A percentile compares a stretch with the other conserved stretches of the same genome.
phyloP scores from a whole-genome alignment of 2,329 filamentous ascomycete genomes.

The Trichoderma sp. region DNA sequence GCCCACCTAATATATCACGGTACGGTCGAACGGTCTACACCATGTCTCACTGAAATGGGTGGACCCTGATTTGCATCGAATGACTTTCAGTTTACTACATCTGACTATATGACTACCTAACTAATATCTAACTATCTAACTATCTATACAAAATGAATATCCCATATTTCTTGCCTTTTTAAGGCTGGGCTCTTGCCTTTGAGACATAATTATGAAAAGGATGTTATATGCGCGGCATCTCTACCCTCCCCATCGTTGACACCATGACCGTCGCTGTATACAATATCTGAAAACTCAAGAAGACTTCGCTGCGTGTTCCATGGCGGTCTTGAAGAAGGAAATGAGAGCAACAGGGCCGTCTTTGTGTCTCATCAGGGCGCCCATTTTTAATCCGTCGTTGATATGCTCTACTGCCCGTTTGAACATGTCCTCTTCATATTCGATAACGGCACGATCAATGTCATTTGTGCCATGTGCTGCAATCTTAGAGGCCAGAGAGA shows the following conservation, averaged over 20 bases:
- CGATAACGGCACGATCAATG: not conserved
- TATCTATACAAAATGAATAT: not conserved
- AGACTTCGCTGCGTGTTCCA: not conserved
- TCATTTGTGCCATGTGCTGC: not conserved
- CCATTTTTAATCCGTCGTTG: not conserved
- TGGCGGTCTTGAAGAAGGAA: not conserved
- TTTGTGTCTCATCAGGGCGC: not conserved
- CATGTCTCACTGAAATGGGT: not conserved
- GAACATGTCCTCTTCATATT: slow-evolving; percentile 22
- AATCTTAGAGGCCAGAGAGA: slow-evolving; percentile 1
- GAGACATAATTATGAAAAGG: not conserved
- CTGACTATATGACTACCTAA: not conserved
- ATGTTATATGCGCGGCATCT: not conserved
- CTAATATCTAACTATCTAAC: not conserved
- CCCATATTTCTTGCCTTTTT: not conserved
- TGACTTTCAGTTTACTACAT: not conserved
- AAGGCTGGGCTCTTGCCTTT: not conserved
- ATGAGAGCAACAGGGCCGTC: slow-evolving; percentile 2
- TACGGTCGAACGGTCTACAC: not conserved
- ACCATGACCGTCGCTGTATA: too few species aligned
- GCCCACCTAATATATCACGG: not conserved
- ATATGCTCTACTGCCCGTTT: slow-evolving; percentile 14
- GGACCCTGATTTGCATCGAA: not conserved
- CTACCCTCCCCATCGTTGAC: not conserved
- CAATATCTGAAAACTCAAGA: not conserved